Evolutionary conservation across 2,329 filamentous ascomycete species (phyloP).

Genomic region (Canariomyces notabilis): DNA sequence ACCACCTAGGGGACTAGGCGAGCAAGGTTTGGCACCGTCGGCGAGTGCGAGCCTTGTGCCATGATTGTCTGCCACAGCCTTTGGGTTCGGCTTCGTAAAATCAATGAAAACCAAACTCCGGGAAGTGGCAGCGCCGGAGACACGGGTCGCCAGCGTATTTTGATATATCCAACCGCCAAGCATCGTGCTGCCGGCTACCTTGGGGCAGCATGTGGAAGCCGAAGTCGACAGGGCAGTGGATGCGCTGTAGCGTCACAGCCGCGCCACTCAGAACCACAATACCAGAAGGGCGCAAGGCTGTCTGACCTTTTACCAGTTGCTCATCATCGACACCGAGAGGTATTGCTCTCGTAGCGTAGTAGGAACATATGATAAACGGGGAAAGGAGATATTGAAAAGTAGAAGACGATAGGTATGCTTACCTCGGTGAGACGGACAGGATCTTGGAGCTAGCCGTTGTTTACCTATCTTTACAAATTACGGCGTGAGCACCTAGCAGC

Average conservation of each 20-base stretch:
- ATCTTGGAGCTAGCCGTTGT: no score
- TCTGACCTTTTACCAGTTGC: slow-evolving; percentile 46
- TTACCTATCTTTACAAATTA: background rate
- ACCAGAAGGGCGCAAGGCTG: slow-evolving; percentile 36
- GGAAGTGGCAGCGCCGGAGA: slow-evolving; percentile 38
- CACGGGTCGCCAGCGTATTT: slow-evolving; percentile 16
- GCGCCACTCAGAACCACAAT: slow-evolving; percentile 26
- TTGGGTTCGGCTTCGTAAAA: slow-evolving; percentile 51
- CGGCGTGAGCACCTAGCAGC: background rate
- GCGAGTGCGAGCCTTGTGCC: slow-evolving; percentile 6
- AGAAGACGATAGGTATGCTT: no score
- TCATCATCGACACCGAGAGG: slow-evolving; percentile 38
- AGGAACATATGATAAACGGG: slow-evolving; percentile 3
- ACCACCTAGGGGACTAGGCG: slow-evolving; percentile 7
- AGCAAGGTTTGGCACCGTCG: slow-evolving; percentile 17
- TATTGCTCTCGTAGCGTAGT: no score
- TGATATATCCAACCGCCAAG: slow-evolving; percentile 22
- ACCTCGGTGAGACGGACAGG: no score
- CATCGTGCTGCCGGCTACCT: slow-evolving; percentile 18
- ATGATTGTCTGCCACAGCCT: slow-evolving; percentile 26
- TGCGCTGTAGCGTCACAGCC: slow-evolving; percentile 25
- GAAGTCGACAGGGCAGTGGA: slow-evolving; percentile 17
- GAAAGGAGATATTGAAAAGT: slow-evolving; percentile 6
- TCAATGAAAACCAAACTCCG: slow-evolving; percentile 47
- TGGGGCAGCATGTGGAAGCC: slow-evolving; percentile 13